Evolutionary conservation across 1,284 basidiomycete genomes (phyloP), one percentile per base, ranked within the genome.

Genomic region (Cryptococcus hybrid): DNA sequence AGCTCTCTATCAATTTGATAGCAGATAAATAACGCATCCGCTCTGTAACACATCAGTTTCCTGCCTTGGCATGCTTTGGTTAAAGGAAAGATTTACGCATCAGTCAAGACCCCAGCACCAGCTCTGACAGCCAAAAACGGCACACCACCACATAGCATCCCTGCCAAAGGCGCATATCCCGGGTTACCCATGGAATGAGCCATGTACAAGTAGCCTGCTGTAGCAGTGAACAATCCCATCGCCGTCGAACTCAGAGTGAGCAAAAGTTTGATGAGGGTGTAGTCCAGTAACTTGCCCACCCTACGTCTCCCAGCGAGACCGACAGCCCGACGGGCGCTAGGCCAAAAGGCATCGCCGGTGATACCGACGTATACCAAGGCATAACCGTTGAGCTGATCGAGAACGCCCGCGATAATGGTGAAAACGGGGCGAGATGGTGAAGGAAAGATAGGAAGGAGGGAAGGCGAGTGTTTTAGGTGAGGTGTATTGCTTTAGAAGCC

Each of bases 11-110:
- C 91, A 54, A 94, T 89, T 66, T 90, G 89, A 70, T 91, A 91
- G 69, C 92, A 94, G 44, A 94, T 82, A 71, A 91, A 94, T 52
- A 94, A 70, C 2, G 90, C 87, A 69, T 94, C 91, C 57, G 89
- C 73, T 0, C 70, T 75, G 50, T 5, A 3, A 24, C 38, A 3
- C 6, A 50, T 58, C 49, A 63, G 61, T n/a, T 50, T n/a, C 7
- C 39, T 18, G 7, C n/a, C 7, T 30, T 38, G 11, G 40, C 40
- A 30, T 34, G 6, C n/a, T 47, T 30, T 8, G 5, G 7, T 42
- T 42, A 42, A 42, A 3, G 13, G 2, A 18, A 2, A 43, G 7
- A 80, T 82, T 79, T 63, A 84, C 87, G 86, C 85, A 73, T 94
- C 90, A 61, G 85, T 85, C 37, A 94, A 83, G 3, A 92, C 81